Percentiles rank a stretch among this genome's conserved stretches.
phyloP scores from a whole-genome alignment of 1,284 basidiomycete genomes.

The Microbotryum silenes-acaulis region DNA sequence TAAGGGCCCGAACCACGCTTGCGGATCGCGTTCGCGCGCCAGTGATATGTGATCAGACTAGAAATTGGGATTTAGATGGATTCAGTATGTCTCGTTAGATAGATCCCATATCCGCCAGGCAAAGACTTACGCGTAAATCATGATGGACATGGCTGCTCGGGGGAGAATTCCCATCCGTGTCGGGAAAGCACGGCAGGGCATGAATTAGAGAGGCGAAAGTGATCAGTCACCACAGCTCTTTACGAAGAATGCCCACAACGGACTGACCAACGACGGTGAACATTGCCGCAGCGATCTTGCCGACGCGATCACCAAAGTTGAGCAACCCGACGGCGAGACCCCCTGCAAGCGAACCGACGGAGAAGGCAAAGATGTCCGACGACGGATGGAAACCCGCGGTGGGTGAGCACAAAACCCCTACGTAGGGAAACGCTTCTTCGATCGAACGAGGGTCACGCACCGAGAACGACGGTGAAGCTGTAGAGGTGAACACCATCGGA shows the following conservation, averaged over 20 bases:
- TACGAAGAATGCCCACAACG: background rate
- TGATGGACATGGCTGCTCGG: slow-evolving; percentile 78
- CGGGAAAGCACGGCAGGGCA: background rate
- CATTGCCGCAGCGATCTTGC: slow-evolving; percentile 84
- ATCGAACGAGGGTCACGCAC: background rate
- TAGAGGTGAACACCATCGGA: no score
- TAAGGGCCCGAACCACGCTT: slow-evolving; percentile 88
- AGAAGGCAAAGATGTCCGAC: background rate
- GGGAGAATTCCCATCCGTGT: background rate
- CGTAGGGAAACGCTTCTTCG: background rate
- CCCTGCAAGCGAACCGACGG: slow-evolving; percentile 49
- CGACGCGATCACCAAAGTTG: slow-evolving; percentile 90
- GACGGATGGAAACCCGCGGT: no score
- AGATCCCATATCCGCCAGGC: no score
- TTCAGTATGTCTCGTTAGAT: no score
- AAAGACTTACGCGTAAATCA: slow-evolving; percentile 66
- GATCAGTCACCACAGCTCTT: background rate
- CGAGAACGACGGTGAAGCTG: background rate
- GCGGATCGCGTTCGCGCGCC: slow-evolving; percentile 89
- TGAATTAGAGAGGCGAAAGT: background rate
- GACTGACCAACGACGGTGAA: slow-evolving; percentile 79
- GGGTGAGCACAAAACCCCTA: no score
- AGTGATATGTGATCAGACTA: slow-evolving; percentile 82
- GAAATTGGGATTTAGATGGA: background rate
- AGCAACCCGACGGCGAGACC: slow-evolving; percentile 89